Conservation (phyloP, 2,329 filamentous ascomycete genomes). For the Diaporthe vaccinii region DNA sequence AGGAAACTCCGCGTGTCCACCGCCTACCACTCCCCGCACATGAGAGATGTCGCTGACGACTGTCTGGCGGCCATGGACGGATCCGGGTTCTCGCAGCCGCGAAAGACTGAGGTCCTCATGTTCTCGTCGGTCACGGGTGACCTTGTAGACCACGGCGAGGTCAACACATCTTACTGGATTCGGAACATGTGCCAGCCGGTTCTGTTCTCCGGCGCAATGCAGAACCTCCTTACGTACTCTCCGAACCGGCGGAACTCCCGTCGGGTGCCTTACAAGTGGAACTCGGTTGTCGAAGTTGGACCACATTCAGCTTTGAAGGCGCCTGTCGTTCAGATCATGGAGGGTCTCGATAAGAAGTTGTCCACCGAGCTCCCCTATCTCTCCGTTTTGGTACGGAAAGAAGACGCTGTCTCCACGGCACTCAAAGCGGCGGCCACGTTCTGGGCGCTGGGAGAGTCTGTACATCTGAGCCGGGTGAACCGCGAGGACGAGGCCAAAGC, state of each 20-base stretch:
- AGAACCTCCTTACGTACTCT: conserved; percentile 10
- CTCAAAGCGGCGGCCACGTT: not conserved
- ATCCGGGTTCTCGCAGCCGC: not conserved
- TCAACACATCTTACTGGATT: conserved; percentile 19
- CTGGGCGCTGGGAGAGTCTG: not conserved
- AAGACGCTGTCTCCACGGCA: not conserved
- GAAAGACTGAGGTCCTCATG: not conserved
- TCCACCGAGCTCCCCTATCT: not conserved
- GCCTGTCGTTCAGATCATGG: conserved; percentile 2
- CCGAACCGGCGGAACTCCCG: not conserved
- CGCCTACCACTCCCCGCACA: conserved; percentile 50
- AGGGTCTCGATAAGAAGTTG: not conserved
- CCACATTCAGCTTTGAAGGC: conserved; percentile 24
- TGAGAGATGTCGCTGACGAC: conserved; percentile 47
- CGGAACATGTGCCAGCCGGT: conserved; percentile 24
- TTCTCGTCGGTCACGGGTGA: conserved; percentile 16
- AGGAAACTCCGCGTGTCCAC: conserved; percentile 43
- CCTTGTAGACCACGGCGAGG: not conserved
- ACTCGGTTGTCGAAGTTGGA: conserved; percentile 1
- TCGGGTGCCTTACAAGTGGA: not conserved
- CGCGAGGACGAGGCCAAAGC: not conserved
- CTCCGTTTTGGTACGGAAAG: not conserved
- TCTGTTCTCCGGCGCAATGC: conserved; percentile 22
- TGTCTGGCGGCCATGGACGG: conserved; percentile 43
- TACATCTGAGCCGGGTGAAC: not conserved